Base-by-base conservation (phyloP, 768 basidiomycete species). In the Podaxis sp. region DNA sequence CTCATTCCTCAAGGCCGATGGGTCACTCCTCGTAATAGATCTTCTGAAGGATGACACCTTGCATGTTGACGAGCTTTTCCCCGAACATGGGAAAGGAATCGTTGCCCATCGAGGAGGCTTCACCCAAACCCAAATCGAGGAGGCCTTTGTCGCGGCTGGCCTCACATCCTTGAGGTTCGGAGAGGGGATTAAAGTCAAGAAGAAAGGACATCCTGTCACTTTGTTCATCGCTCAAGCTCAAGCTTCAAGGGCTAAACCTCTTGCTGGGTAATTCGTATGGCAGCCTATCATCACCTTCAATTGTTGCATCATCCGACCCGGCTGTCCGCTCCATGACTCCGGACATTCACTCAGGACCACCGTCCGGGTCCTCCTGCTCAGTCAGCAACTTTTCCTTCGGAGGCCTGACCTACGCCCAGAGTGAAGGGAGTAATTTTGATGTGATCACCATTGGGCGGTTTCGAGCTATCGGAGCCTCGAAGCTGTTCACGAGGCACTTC, bases 21-120 rank as follows among this genome's bases (percentile, higher is more conserved):
- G 86, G 6, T 70, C 72, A 13, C 74, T 89, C 1, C 71, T 88
- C 44, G 80, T 89, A 18, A 69, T 79, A 4, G 87, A 89, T 62
- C 66, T 85, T 36, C 67, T 78, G 21, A 74, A 72, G 11, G 63
- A 66, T 38, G 71, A 72, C 1, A 63, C 64, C 27, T 37, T 59
- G 16, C 55, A 62, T 10, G 21, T 61, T 4, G 54, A 65, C 7
- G 48, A 68, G 2, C 62, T 68, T 6, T 66, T 73, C 36, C 69
- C 70, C 1, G 69, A 66, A 7, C 67, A 71, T n/a, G 46, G 55
- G 13, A 55, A 61, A 23, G 36, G 48, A 10, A 65, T 74, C 38
- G 71, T 76, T 10, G 67, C 72, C 1, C 73, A 76, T 50, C 64
- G 62, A 18, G 66, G 69, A n/a, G 74, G 74, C 5, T 67, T 75